Percentiles rank a stretch among this genome's conserved stretches.
Conservation (phyloP, 768 basidiomycete species). For the Daedaleopsis nitida region DNA sequence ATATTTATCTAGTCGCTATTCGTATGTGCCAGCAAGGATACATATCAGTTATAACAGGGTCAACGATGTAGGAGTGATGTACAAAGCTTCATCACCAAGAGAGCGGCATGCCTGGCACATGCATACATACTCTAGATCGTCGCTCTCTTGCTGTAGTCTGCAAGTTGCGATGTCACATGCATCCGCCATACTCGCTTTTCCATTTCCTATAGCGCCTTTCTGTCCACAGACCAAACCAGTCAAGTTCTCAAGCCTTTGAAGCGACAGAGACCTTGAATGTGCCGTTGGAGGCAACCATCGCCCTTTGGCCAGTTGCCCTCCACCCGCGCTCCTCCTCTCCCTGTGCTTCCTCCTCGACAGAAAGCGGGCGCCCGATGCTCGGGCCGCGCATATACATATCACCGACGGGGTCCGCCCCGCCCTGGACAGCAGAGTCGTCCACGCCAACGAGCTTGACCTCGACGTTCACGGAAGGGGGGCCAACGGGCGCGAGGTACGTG, state of each 20-base stretch:
- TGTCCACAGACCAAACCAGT: no score
- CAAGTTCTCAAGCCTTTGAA: constrained; percentile 1
- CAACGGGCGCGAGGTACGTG: constrained; percentile 55
- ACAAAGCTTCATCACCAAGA: no score
- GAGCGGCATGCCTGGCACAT: no score
- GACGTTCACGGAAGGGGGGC: constrained; percentile 83
- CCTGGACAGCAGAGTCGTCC: constrained; percentile 64
- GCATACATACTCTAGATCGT: no score
- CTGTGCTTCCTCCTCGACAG: constrained; percentile 40
- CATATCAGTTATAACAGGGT: no score
- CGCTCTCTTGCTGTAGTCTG: no score
- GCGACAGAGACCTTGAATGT: constrained; percentile 34
- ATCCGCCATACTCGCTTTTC: no score
- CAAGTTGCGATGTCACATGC: no score
- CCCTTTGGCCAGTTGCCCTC: constrained; percentile 34
- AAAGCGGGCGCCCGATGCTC: constrained; percentile 58
- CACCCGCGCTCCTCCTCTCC: constrained; percentile 28
- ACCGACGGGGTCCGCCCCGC: constrained; percentile 67
- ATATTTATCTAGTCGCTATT: no score
- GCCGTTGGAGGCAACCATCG: constrained; percentile 37
- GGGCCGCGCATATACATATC: constrained; percentile 70
- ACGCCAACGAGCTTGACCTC: constrained; percentile 79
- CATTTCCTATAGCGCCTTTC: no score
- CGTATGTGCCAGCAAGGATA: no score
- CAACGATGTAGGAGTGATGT: no score